Base-by-base conservation (phyloP, 176 grass and related monocot species). In the Microstegium vimineum region DNA sequence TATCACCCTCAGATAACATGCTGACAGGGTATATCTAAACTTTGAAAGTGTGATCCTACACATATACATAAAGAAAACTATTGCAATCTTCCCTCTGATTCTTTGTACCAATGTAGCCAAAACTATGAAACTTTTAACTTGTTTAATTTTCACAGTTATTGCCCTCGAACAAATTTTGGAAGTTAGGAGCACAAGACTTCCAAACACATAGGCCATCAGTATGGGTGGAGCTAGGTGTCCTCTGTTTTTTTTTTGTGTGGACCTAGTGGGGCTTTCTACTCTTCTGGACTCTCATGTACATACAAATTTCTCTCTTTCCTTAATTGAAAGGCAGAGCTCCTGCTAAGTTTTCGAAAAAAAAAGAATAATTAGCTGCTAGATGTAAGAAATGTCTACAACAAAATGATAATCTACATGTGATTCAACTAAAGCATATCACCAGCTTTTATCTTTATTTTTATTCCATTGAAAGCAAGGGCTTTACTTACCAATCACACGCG, bases 381-480 rank as follows among this genome's bases (percentile, higher is more conserved):
- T 41, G 79, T n/a, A 63, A 85, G 5, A 71, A 86, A 82, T 18
- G 64, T n/a, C n/a, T n/a, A n/a, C n/a, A n/a, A n/a, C n/a, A n/a
- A n/a, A n/a, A n/a, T n/a, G n/a, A n/a, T n/a, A n/a, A n/a, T n/a
- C n/a, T 54, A 66, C 22, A 43, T 61, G 57, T 66, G 42, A n/a
- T 66, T 43, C 34, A 64, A 51, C 20, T 28, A 85, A 75, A 85
- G 64, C 33, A 65, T 76, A 71, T 71, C 15, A 82, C 43, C 78
- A 60, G 12, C 13, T 61, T 68, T 37, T 66, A 86, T 18, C 78
- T 86, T 61, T 73, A 77, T 31, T 43, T 86, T 86, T 90, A 78
- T 17, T 49, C 57, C 16, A 38, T 36, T 49, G 31, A n/a, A 82
- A 31, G 72, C 45, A 73, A 23, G 41, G 77, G 60, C 22, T 86